These are phyloP conservation scores for Coprinellus aureogranulatus DNA, from an alignment of 768 basidiomycete species.

Conservation along the genomic window DNA sequence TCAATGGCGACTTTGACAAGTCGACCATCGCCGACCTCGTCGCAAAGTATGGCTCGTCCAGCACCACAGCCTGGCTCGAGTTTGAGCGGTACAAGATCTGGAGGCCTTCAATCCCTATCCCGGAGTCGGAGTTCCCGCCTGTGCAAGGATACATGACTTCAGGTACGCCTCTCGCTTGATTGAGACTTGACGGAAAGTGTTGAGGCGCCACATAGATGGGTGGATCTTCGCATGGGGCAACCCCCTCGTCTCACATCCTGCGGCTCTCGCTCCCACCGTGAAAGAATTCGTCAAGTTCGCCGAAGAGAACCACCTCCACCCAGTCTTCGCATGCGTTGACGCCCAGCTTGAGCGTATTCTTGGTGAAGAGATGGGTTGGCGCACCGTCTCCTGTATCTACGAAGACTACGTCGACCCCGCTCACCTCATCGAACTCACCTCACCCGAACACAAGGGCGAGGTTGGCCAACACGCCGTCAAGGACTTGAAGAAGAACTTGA, in stretches of 20 bases:
- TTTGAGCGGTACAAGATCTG: constrained; percentile 50
- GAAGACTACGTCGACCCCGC: constrained; percentile 58
- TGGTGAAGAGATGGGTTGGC: constrained; percentile 50
- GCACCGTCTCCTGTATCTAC: constrained; percentile 58
- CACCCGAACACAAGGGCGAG: constrained; percentile 32
- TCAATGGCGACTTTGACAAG: constrained; percentile 20
- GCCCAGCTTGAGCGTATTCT: constrained; percentile 50
- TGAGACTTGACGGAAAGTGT: too few species aligned
- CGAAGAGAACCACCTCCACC: constrained; percentile 44
- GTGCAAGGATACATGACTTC: constrained; percentile 60
- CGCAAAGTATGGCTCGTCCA: constrained; percentile 64
- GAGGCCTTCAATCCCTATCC: constrained; percentile 35
- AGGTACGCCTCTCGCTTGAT: too few species aligned
- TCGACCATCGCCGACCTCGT: constrained; percentile 48
- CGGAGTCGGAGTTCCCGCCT: constrained; percentile 41
- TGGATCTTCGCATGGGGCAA: constrained; percentile 63
- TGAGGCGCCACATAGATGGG: constrained; percentile 36
- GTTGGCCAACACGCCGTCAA: constrained; percentile 44
- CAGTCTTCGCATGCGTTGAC: constrained; percentile 62
- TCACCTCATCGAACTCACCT: constrained; percentile 39
- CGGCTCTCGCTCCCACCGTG: constrained; percentile 33
- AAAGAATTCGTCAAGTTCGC: constrained; percentile 46
- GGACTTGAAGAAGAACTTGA: constrained; percentile 60
- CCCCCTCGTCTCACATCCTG: constrained; percentile 48
- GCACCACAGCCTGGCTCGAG: constrained; percentile 72